Conservation (phyloP, 2,329 filamentous ascomycete genomes). For the Aspergillus fijiensis region DNA sequence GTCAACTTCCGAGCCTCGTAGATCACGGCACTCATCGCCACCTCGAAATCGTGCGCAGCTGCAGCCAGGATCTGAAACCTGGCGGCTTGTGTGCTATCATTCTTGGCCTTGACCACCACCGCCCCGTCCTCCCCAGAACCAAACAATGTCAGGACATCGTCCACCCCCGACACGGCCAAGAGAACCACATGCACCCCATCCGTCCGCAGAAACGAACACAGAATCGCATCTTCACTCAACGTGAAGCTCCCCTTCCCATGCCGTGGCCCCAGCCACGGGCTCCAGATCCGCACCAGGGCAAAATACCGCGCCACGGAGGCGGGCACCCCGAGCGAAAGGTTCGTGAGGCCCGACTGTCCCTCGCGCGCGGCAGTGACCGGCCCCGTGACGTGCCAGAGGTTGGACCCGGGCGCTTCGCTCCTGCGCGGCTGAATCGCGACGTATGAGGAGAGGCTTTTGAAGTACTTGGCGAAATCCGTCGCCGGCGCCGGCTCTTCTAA, state of each 20-base stretch:
- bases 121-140: conserved; percentile 64
- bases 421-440: conserved; percentile 34
- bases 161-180: conserved; percentile 72
- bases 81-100: conserved; percentile 61
- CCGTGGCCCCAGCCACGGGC: conserved; percentile 83
- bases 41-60: conserved; percentile 70
- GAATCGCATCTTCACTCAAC: conserved; percentile 73
- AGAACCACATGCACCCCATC: conserved; percentile 75
- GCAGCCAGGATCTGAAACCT: conserved; percentile 67
- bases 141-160: conserved; percentile 69
- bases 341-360: conserved; percentile 57
- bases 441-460: conserved; percentile 35
- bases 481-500: conserved; percentile 10
- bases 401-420: conserved; percentile 44
- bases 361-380: conserved; percentile 54
- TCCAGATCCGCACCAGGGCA: conserved; percentile 73
- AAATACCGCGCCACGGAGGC: conserved; percentile 73
- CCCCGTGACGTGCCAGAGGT: conserved; percentile 55
- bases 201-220: conserved; percentile 72
- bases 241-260: conserved; percentile 69
- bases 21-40: conserved; percentile 75
- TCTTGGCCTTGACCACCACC: conserved; percentile 68
- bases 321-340: conserved; percentile 62
- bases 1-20: conserved; percentile 78
- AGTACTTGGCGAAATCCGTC: conserved; percentile 31